phyloP scores from a whole-genome alignment of 805 yeast species.

The Geotrichum ghanense region DNA sequence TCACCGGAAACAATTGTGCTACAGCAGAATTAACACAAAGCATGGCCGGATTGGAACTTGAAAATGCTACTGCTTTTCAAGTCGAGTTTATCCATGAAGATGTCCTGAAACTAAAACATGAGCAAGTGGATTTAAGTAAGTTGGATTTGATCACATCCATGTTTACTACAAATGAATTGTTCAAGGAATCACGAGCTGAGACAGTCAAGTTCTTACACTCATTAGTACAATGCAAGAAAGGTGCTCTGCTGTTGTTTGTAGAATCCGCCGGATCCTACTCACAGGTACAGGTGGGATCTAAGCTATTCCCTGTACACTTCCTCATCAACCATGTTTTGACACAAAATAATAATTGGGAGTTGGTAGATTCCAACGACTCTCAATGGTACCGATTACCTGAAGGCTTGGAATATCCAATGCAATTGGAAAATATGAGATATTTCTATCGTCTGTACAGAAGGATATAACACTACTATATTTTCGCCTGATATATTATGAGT shows the following conservation, averaged over 20 bases:
- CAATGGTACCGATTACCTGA: conserved; percentile 63
- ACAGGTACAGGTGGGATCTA: conserved; percentile 62
- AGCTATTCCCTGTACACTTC: conserved; percentile 73
- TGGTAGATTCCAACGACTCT: conserved; percentile 56
- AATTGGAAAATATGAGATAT: conserved; percentile 79
- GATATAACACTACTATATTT: too few relatives aligned
- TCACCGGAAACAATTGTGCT: conserved; percentile 12
- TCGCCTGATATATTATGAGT: too few relatives aligned
- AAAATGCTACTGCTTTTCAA: not conserved
- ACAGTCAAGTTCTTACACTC: conserved; percentile 49
- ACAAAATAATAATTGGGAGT: conserved; percentile 57
- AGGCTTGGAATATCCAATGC: conserved; percentile 47
- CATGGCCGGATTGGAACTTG: too few relatives aligned
- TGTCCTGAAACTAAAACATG: conserved; percentile 15
- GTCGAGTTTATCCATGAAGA: conserved; percentile 13
- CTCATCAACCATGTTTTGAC: conserved; percentile 61
- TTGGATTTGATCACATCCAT: conserved; percentile 53
- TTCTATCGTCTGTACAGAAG: conserved; percentile 65
- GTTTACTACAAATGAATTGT: conserved; percentile 82
- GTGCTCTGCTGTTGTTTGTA: conserved; percentile 52
- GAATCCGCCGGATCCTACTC: conserved; percentile 91
- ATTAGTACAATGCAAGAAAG: conserved; percentile 42
- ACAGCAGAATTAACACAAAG: too few relatives aligned
- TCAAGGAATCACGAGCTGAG: conserved; percentile 51
- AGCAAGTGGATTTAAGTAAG: conserved; percentile 18